These are phyloP conservation scores for Nymphaea thermarum DNA, from an alignment of 164 flowering plant species.

Conservation along the genomic window DNA sequence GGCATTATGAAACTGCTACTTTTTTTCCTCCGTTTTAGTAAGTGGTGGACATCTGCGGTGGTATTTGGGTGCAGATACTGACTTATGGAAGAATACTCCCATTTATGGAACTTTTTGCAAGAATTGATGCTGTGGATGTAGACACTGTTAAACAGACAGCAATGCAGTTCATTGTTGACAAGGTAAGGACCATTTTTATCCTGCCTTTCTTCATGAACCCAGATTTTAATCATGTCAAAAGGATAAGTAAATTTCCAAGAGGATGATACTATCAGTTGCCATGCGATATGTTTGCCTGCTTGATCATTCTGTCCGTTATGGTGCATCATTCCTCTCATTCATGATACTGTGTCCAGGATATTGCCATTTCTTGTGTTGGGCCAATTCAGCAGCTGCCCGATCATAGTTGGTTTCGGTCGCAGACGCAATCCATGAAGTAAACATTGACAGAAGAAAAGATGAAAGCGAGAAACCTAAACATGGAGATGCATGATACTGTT, in stretches of 20 bases:
- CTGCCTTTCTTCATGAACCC: not conserved
- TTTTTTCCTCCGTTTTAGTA: not conserved
- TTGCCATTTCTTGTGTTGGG: slow-evolving; percentile 71
- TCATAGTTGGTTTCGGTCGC: slow-evolving; percentile 69
- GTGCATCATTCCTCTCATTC: not conserved
- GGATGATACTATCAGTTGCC: not conserved
- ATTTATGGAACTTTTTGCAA: slow-evolving; percentile 61
- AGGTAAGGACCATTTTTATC: slow-evolving; percentile 18
- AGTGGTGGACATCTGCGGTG: not conserved
- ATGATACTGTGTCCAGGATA: slow-evolving; percentile 28
- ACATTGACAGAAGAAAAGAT: too few species aligned
- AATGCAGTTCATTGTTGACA: slow-evolving; percentile 54
- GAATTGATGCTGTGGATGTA: slow-evolving; percentile 85
- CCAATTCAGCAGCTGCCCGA: slow-evolving; percentile 62
- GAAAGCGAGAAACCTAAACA: too few species aligned
- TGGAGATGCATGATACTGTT: too few species aligned
- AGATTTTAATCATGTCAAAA: not conserved
- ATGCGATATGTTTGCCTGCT: too few species aligned
- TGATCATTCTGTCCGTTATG: not conserved
- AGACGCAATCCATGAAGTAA: not conserved
- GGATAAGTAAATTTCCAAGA: not conserved
- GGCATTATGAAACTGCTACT: not conserved
- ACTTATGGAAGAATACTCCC: slow-evolving; percentile 73
- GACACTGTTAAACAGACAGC: slow-evolving; percentile 65
- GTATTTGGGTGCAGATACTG: slow-evolving; percentile 42